Percentiles rank a stretch among this genome's conserved stretches.
phyloP scores from a whole-genome alignment of 2,329 filamentous ascomycete species.

The Alternaria panax region DNA sequence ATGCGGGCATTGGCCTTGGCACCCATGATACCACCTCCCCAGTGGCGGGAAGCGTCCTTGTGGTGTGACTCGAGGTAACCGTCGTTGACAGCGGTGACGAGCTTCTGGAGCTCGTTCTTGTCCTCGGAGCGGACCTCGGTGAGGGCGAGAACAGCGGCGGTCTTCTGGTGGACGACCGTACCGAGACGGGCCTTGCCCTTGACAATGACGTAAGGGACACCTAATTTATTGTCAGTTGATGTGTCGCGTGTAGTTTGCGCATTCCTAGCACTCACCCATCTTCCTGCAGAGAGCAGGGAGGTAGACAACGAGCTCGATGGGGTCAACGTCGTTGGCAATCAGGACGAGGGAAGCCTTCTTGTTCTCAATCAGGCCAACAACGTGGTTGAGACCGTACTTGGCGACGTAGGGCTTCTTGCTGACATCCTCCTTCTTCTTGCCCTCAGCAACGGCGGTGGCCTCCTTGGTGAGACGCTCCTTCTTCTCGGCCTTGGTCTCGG shows the following conservation, averaged over 20 bases:
- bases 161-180: slow-evolving; percentile 99
- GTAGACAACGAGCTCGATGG: slow-evolving; percentile 99
- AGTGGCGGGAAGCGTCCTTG: slow-evolving; percentile 88
- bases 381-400: slow-evolving; percentile 99
- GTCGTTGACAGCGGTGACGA: slow-evolving; percentile 95
- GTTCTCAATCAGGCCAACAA: slow-evolving; percentile 70
- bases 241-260: not conserved
- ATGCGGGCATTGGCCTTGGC: slow-evolving; percentile 82
- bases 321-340: slow-evolving; percentile 99
- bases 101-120: slow-evolving; percentile 97
- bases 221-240: not conserved
- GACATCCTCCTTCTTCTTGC: slow-evolving; percentile 99
- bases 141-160: slow-evolving; percentile 91
- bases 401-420: slow-evolving; percentile 99
- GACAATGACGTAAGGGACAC: slow-evolving; percentile 91
- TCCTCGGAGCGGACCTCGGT: slow-evolving; percentile 98
- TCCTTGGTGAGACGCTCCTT: slow-evolving; percentile 99
- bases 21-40: slow-evolving; percentile 99
- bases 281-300: slow-evolving; percentile 98
- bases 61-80: slow-evolving; percentile 90
- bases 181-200: slow-evolving; percentile 99
- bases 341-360: slow-evolving; percentile 99
- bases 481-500: slow-evolving; percentile 99
- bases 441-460: slow-evolving; percentile 95
- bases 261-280: slow-evolving; percentile 71